Evolutionary conservation across 176 grass and related monocot species (phyloP), one percentile per base, ranked within the genome.

Genomic region (Guadua angustifolia): DNA sequence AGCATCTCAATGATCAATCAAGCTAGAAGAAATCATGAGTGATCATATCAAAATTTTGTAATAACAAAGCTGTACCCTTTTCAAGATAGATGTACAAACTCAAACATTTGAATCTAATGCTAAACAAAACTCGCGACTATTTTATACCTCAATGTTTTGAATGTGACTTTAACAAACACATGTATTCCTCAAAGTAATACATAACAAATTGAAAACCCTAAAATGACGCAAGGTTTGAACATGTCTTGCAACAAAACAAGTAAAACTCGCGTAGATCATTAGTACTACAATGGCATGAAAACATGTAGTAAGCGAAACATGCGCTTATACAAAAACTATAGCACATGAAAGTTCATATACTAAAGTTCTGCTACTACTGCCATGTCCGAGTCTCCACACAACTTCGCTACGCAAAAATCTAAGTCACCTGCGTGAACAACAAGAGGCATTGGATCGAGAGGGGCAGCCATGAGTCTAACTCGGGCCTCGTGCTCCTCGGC

Each of bases 401-500:
- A 1, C 4, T 43, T 45, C 2, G 35, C 15, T 7, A 9, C 13
- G 6, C 6, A 0, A 3, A 56, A 57, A 59, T 68, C 0, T 3
- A 47, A n/a, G 19, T 5, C 1, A 0, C 0, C 13, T 0, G 1
- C 11, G 63, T 10, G 18, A 71, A 36, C 12, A 38, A 1, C 6
- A 5, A 79, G 9, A 57, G 2, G 10, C 21, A 6, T 24, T 2
- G 21, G 40, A 76, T 76, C 64, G 26, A 70, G 33, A 7, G 40
- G 32, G 42, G 5, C 51, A 18, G 22, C 6, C 63, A 78, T 14
- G 24, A 26, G 24, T 33, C 63, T 62, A 51, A 98, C 95, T 93
- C 92, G 89, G 4, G 86, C 51, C 0, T 94, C 92, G 78, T 97
- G 93, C 88, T 94, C 90, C 75, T 83, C 80, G 24, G 92, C 95